phyloP scores from a whole-genome alignment of 2,329 filamentous ascomycete species.

The Teratosphaeria pseudoeucalypti region DNA sequence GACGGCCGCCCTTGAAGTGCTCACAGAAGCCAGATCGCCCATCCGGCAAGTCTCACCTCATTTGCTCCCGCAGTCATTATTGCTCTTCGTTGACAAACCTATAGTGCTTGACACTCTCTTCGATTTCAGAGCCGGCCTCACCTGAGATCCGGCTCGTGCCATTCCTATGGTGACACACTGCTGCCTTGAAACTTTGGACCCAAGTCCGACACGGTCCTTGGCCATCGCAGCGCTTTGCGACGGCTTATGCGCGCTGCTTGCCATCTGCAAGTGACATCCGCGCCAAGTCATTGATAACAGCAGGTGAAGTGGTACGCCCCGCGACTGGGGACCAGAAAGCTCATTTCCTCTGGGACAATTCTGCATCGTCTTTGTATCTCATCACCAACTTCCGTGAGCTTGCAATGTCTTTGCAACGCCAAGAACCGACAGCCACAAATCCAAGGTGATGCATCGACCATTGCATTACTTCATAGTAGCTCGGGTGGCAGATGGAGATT shows the following conservation, averaged over 20 bases:
- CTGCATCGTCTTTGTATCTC: neutral
- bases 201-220: constrained; percentile 5
- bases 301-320: neutral
- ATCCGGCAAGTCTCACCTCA: too few species aligned
- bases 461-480: neutral
- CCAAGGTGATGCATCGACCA: neutral
- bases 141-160: neutral
- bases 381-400: neutral
- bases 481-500: neutral
- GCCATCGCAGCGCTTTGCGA: constrained; percentile 4
- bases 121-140: neutral
- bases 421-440: neutral
- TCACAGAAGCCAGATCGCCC: neutral
- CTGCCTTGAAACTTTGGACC: neutral
- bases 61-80: too few species aligned
- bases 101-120: neutral
- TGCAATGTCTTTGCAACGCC: neutral
- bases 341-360: neutral
- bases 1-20: too few species aligned
- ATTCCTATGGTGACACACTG: constrained; percentile 4
- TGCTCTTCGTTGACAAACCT: too few species aligned
- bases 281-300: neutral
- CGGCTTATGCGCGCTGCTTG: neutral
- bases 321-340: too few species aligned
- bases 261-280: neutral